phyloP scores from a whole-genome alignment of 129 eudicot genomes.

The Scalesia atractyloides region DNA sequence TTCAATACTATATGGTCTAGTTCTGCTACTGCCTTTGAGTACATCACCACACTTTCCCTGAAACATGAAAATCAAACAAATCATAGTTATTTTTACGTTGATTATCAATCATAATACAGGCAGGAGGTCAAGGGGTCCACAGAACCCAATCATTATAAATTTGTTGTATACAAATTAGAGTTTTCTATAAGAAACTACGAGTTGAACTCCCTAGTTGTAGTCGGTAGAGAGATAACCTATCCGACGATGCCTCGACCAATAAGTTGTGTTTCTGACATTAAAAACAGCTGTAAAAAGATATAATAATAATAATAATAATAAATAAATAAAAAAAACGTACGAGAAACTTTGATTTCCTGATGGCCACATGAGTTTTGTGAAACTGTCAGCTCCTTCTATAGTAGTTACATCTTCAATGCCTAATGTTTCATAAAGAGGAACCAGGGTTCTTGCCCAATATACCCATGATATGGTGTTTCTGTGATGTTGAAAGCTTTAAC shows the following conservation, averaged over 20 bases:
- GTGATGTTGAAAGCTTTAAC: conserved; percentile 31
- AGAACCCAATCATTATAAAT: too few relatives aligned
- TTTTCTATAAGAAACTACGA: too few relatives aligned
- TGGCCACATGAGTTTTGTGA: conserved; percentile 53
- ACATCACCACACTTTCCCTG: conserved; percentile 31
- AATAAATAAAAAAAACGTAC: conserved; percentile 11
- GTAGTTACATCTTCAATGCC: conserved; percentile 39
- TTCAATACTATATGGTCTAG: conserved; percentile 47
- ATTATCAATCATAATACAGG: neutral
- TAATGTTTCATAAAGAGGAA: conserved; percentile 49
- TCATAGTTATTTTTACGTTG: neutral
- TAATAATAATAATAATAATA: too few relatives aligned
- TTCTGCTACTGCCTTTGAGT: conserved; percentile 39
- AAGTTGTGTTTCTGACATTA: neutral
- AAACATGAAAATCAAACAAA: neutral
- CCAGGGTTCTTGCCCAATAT: conserved; percentile 25
- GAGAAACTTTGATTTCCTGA: conserved; percentile 33
- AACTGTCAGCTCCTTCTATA: conserved; percentile 30
- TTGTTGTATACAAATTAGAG: too few relatives aligned
- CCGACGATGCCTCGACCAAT: neutral
- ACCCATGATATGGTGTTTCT: conserved; percentile 35
- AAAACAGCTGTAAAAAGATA: neutral
- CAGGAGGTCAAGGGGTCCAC: too few relatives aligned
- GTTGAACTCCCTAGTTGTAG: too few relatives aligned
- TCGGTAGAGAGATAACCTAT: too few relatives aligned